Evolutionary conservation across 2,329 filamentous ascomycete species (phyloP), one percentile per base, ranked within the genome.

Genomic region (Paramyrothecium roridum): DNA sequence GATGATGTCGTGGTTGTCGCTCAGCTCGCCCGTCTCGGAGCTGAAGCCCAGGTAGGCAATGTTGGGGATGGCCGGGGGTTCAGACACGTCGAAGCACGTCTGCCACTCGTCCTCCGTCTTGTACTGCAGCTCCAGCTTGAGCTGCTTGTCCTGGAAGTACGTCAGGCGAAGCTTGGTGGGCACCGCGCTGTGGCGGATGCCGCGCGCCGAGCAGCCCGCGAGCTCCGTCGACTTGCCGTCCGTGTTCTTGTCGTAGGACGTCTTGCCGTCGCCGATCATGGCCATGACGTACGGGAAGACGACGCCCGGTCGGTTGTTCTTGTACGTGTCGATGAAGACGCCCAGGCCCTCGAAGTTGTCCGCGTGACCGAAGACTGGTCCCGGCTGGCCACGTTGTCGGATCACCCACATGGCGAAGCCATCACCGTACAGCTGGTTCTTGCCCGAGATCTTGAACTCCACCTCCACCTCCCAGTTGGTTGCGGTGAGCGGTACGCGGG

Each of bases 401-500:
- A 93, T 98, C 68, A 99, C 83, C 95, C 95, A 99, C 84, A 99
- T 89, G 61, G 95, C 95, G 75, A 99, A 91, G 60, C 95, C 95
- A 74, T 99, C 95, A 65, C 95, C 95, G 70, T 96, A 96, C 43
- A 99, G 84, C 72, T 90, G 90, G 66, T 93, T 90, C 65, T 89
- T 85, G 65, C 95, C 95, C 60, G 91, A 87, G 68, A 99, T 91
- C 76, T 91, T 91, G 80, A 98, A 98, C 70, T 98, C 95, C 61
- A 98, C 83, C 74, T 96, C 90, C 62, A 99, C 89, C 83, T 98
- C 91, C 95, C 95, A 99, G 77, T 99, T 99, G 46, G 93, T 99
- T 48, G 95, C 95, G 11, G 95, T 99, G 65, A 99, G 77, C 26
- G 95, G 95, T 51, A 98, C 91, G 57, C 93, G 85, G 50, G 93